These are phyloP conservation scores for Ophiostoma fasciatum DNA, from an alignment of 2,329 filamentous ascomycete genomes.

Conservation along the genomic window DNA sequence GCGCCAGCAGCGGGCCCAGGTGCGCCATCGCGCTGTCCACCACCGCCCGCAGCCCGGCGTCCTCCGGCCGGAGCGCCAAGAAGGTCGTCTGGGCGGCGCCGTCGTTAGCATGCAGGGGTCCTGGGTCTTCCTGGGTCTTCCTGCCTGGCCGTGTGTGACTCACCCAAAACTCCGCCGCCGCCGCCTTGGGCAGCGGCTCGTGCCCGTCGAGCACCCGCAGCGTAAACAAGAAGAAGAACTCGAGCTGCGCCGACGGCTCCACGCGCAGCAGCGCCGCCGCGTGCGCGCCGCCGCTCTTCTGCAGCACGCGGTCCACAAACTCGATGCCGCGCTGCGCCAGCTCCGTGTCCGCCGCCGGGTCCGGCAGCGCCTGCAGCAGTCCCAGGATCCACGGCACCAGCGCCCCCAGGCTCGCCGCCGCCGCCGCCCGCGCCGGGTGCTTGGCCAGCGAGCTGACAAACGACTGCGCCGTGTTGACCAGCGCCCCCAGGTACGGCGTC, in stretches of 20 bases:
- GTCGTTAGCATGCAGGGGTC: background rate
- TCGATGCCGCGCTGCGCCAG: constrained; percentile 61
- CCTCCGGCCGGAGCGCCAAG: constrained; percentile 30
- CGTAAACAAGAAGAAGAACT: constrained; percentile 57
- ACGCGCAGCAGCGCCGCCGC: constrained; percentile 45
- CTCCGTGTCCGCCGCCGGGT: constrained; percentile 51
- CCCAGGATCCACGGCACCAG: constrained; percentile 48
- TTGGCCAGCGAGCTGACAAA: constrained; percentile 47
- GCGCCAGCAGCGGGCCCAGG: constrained; percentile 45
- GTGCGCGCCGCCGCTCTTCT: no score
- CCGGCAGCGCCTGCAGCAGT: constrained; percentile 46
- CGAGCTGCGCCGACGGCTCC: constrained; percentile 40
- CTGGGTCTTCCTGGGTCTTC: no score
- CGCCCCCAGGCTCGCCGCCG: constrained; percentile 29
- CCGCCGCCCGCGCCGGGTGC: constrained; percentile 26
- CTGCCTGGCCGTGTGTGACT: constrained; percentile 14
- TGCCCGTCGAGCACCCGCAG: constrained; percentile 54
- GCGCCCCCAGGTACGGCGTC: constrained; percentile 50
- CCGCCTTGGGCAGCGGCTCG: constrained; percentile 61
- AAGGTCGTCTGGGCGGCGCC: constrained; percentile 32
- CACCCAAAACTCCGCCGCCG: constrained; percentile 65
- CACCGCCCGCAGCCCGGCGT: constrained; percentile 26
- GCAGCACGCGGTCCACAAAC: constrained; percentile 49
- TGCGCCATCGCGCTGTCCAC: constrained; percentile 37
- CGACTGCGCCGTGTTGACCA: constrained; percentile 57